Evolutionary conservation across 345 rosid genomes (phyloP), one percentile per base, ranked within the genome.

Genomic region (Pistacia atlantica): DNA sequence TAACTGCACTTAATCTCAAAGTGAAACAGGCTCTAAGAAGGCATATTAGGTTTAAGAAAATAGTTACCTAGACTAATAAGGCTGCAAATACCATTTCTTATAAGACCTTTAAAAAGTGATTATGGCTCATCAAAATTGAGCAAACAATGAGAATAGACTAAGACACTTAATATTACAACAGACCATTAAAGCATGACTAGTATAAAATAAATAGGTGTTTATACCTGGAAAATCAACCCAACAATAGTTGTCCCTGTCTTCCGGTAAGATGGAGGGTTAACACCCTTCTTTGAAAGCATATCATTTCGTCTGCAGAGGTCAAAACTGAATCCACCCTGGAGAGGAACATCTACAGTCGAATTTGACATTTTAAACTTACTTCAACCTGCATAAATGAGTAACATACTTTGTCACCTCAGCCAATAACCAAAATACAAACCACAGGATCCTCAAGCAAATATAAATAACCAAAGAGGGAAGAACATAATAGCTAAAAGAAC

Each of bases 201-300:
- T 1, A 31, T 31, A 69, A 11, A 11, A 16, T 14, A 18, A 4
- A 48, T 46, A 25, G 5, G 56, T 20, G 13, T 1, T 49, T 64
- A 65, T 70, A 95, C 99, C 97, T 90, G 82, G 75, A 87, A 93
- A 72, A 89, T 83, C 69, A 95, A 77, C 38, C 98, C 98, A 75
- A 95, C 99, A 73, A 95, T 95, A 49, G 99, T 95, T 35, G 99
- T 95, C 67, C 99, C 99, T 0, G 99, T 95, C 86, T 93, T 95
- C 18, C 92, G 80, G 48, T 46, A 93, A 11, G 93, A 85, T 0
- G 98, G 98, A 45, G 86, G 87, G 42, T 83, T 89, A 38, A 74
- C 83, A 67, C 98, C 97, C 77, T 89, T 90, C 63, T 87, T 82
- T 8, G 74, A 67, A 59, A 95, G 88, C 98, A 90, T 93, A 17